These are phyloP conservation scores for Dentipellis sp. DNA, from an alignment of 768 basidiomycete genomes.

Conservation along the genomic window DNA sequence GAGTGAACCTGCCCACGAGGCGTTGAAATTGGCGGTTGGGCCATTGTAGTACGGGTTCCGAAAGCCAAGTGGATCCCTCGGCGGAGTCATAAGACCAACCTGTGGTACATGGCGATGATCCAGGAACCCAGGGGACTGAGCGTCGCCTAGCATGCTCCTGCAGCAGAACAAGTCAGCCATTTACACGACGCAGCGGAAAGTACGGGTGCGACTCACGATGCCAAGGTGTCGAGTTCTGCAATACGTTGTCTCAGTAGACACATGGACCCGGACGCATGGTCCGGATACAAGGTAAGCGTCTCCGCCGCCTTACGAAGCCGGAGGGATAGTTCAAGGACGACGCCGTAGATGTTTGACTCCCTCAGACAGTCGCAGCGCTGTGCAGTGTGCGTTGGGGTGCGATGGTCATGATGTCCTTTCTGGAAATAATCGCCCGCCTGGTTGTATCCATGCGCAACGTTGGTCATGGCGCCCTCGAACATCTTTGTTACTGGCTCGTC, in stretches of 20 bases:
- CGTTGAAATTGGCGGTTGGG: too few species aligned
- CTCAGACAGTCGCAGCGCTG: slow-evolving; percentile 51
- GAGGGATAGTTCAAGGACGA: slow-evolving; percentile 57
- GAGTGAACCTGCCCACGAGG: too few species aligned
- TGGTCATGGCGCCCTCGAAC: neutral
- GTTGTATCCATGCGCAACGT: neutral
- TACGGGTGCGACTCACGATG: slow-evolving; percentile 32
- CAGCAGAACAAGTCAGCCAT: too few species aligned
- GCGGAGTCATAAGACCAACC: too few species aligned
- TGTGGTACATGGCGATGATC: too few species aligned
- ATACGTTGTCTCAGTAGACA: slow-evolving; percentile 37
- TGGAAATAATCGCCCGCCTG: neutral
- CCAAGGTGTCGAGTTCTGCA: slow-evolving; percentile 39
- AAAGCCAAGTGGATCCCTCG: too few species aligned
- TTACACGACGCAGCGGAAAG: too few species aligned
- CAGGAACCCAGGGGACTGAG: neutral
- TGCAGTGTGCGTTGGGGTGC: neutral
- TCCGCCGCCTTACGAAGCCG: slow-evolving; percentile 51
- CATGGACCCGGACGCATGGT: slow-evolving; percentile 23
- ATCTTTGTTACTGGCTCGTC: neutral
- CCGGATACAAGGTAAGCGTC: slow-evolving; percentile 38
- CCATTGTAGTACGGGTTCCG: too few species aligned
- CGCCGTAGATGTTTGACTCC: slow-evolving; percentile 43
- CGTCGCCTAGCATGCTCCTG: neutral
- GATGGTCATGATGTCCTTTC: neutral